Evolutionary conservation across 257 asterid genomes (phyloP), one percentile per base, ranked within the genome.

Genomic region (Paraleonurus japonicus): DNA sequence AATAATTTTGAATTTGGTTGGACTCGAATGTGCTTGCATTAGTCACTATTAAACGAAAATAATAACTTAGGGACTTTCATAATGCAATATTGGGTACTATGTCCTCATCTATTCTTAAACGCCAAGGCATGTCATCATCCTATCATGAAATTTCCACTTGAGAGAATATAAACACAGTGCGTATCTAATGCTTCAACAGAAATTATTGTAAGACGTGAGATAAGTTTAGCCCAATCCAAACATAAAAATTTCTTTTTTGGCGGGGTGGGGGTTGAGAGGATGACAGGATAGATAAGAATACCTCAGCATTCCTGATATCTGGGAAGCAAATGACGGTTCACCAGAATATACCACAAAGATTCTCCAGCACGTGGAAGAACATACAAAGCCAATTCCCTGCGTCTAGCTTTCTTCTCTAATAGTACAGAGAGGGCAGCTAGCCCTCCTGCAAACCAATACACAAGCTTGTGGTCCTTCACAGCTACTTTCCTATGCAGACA

Each of bases 301-400:
- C 98, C 98, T 92, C 98, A 26, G 97, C 89, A 74, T 92, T 87
- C 86, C 88, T 92, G 78, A 92, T 71, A 60, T 85, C 80, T 47
- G 98, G 98, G 98, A 68, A 94, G 87, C 76, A 95, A 72, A 80
- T 66, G 96, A 41, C 99, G 96, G 66, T 95, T 95, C 79, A 90
- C 95, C 72, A 95, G 79, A 69, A 95, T 95, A 85, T 83, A 85
- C 99, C 99, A 95, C 76, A 88, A 80, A 67, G 99, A 95, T 68
- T 95, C 98, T 77, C 93, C 99, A 60, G 99, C 98, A 75, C 97
- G 85, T 32, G 99, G 99, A 69, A 95, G 98, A 80, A 95, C 99
- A 74, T 95, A 95, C 28, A 95, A 77, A 62, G 98, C 98, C 65
- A 95, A 81, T 77, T 95, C 99, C 51, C 90, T 90, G 61, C 98